These are phyloP conservation scores for Alnus glutinosa DNA, from an alignment of 306 rosid genomes.

Conservation along the genomic window DNA sequence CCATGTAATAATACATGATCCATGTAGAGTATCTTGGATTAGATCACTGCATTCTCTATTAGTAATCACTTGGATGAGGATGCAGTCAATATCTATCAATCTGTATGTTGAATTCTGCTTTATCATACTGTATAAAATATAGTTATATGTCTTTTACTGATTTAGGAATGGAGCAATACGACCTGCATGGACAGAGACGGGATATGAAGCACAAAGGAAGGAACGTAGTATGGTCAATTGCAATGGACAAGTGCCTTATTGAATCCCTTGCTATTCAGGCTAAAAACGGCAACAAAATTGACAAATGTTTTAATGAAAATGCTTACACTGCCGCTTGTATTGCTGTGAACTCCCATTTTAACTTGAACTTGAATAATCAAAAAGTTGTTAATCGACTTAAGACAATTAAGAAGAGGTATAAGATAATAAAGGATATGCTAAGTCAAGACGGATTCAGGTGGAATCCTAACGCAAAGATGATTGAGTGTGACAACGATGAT, in stretches of 20 bases:
- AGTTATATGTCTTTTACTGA: background rate
- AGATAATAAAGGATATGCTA: slow-evolving; percentile 65
- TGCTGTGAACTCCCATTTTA: slow-evolving; percentile 66
- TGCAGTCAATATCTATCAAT: background rate
- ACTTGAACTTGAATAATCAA: slow-evolving; percentile 76
- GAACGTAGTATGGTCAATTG: slow-evolving; percentile 84
- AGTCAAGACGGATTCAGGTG: slow-evolving; percentile 73
- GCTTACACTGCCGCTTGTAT: slow-evolving; percentile 81
- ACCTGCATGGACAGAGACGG: slow-evolving; percentile 60
- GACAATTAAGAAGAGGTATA: slow-evolving; percentile 81
- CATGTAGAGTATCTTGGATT: background rate
- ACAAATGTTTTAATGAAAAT: slow-evolving; percentile 78
- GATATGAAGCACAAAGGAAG: slow-evolving; percentile 73
- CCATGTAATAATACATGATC: background rate
- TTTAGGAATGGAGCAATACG: slow-evolving; percentile 69
- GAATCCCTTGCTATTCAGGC: slow-evolving; percentile 79
- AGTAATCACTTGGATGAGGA: background rate
- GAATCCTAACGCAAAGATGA: slow-evolving; percentile 64
- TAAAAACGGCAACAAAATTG: slow-evolving; percentile 70
- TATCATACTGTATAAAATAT: background rate
- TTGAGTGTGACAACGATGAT: slow-evolving; percentile 62
- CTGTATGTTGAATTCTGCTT: background rate
- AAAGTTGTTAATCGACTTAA: slow-evolving; percentile 78
- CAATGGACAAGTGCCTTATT: slow-evolving; percentile 78
- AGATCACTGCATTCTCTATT: background rate